phyloP scores from a whole-genome alignment of 371 early-diverging fungal genomes.

The Mucor velutinosus region DNA sequence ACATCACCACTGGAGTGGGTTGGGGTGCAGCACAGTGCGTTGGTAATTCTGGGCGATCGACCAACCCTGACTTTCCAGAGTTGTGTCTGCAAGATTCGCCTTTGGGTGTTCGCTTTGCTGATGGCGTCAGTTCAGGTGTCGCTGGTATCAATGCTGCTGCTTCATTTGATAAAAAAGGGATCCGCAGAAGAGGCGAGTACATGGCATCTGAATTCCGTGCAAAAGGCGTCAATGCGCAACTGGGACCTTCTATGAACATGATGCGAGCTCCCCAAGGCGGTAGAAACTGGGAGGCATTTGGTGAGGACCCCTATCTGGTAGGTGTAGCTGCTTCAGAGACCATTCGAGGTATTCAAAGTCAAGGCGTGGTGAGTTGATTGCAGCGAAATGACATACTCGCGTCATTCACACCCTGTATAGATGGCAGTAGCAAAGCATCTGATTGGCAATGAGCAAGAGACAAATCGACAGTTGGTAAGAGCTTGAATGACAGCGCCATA shows the following conservation, averaged over 20 bases:
- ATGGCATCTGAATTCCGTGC: constrained; percentile 59
- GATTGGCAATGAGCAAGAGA: constrained; percentile 58
- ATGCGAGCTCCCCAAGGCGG: constrained; percentile 51
- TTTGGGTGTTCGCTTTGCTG: constrained; percentile 50
- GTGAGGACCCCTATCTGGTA: constrained; percentile 65
- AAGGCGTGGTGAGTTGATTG: constrained; percentile 28
- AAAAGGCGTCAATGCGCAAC: constrained; percentile 53
- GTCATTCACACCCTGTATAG: background rate
- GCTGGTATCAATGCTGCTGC: constrained; percentile 59
- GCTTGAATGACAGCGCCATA: too few relatives aligned
- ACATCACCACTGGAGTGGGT: constrained; percentile 55
- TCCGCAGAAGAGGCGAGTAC: constrained; percentile 50
- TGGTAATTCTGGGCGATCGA: constrained; percentile 47
- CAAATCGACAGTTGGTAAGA: constrained; percentile 27
- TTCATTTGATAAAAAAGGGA: constrained; percentile 53
- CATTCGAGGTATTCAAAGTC: constrained; percentile 43
- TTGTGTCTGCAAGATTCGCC: constrained; percentile 64
- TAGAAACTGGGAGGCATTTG: constrained; percentile 66
- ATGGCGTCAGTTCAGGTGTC: constrained; percentile 51
- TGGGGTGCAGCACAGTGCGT: constrained; percentile 48
- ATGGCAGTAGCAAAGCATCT: constrained; percentile 62
- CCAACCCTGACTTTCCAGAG: constrained; percentile 54
- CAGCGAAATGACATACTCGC: background rate
- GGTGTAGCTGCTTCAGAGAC: constrained; percentile 45
- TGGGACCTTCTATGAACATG: constrained; percentile 60